Percentiles rank a stretch among this genome's conserved stretches.
phyloP scores from a whole-genome alignment of 805 yeast genomes.

The Gaillardinia entomophila region DNA sequence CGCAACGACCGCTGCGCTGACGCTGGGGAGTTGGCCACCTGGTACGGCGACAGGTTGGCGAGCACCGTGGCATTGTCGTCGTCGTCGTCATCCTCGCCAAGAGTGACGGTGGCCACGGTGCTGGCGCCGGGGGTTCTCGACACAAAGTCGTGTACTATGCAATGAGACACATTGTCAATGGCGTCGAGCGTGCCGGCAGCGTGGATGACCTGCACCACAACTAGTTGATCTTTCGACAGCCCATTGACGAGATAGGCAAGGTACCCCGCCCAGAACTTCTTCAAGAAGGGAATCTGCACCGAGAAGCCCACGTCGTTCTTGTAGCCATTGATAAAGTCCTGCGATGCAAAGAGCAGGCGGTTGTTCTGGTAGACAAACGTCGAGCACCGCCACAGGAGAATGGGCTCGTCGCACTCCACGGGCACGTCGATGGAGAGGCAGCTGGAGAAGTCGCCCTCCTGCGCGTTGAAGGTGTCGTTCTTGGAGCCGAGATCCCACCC shows the following conservation, averaged over 20 bases:
- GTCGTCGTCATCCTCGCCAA: conserved; percentile 12
- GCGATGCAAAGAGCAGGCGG: conserved; percentile 14
- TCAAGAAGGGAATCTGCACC: conserved; percentile 31
- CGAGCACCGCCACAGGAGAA: conserved; percentile 21
- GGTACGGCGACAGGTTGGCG: conserved; percentile 35
- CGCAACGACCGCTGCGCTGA: conserved; percentile 8
- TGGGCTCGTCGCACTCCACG: neutral
- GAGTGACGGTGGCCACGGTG: conserved; percentile 4
- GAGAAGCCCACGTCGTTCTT: conserved; percentile 11
- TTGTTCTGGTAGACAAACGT: conserved; percentile 18
- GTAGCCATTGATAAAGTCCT: conserved; percentile 30
- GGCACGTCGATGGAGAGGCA: neutral
- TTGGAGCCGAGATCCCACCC: neutral
- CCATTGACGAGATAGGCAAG: conserved; percentile 31
- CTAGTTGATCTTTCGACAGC: conserved; percentile 11
- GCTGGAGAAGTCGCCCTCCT: neutral
- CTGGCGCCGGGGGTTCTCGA: too few species aligned
- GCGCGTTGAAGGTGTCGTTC: neutral
- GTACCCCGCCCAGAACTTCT: conserved; percentile 34
- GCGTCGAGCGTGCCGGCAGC: conserved; percentile 10
- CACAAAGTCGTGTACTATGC: neutral
- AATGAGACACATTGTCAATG: neutral
- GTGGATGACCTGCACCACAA: conserved; percentile 26
- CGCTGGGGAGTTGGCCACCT: conserved; percentile 13
- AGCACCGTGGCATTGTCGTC: conserved; percentile 37